Evolutionary conservation across 2,329 filamentous ascomycete species (phyloP), one percentile per base, ranked within the genome.

Genomic region (Aspergillus sp.): DNA sequence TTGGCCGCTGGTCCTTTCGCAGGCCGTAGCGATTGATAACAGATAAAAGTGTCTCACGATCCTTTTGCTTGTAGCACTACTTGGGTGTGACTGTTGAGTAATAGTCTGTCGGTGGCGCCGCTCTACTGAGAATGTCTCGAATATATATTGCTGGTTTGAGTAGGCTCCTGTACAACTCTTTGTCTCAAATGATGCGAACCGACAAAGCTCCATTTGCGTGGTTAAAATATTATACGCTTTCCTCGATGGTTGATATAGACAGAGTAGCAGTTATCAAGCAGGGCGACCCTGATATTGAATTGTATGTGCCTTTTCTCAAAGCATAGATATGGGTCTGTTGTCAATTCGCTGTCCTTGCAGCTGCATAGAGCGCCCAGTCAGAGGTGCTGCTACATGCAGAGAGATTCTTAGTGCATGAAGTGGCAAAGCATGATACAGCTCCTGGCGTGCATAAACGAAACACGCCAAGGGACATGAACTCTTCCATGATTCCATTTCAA

Each of bases 41-140:
- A 54, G 57, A 59, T 59, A 59, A 59, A 30, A 54, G 22, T 31
- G 51, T 54, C 11, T 45, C 31, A 50, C 15, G 22, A 57, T 43
- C 55, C 48, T 41, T 41, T 50, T 7, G 38, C 45, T 34, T 23
- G 47, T 58, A 28, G 23, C 49, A 58, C 56, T 25, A 41, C 56
- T 19, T 58, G 3, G 28, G 49, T 48, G 53, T 47, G 31, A 52
- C 49, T 54, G 13, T 59, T 30, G 50, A 53, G 57, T 53, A 53
- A 53, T 41, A 43, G 17, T 34, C 13, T 22, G 31, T 19, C 19
- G 17, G 38, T 19, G 31, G 34, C 11, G 34, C 34, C 34, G 9
- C 34, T 41, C 34, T 54, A 38, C 38, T 46, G 11, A 25, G 3
- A 1, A 15, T 15, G 11, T 41, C 11, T 17, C 5, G 34, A 41